phyloP scores from a whole-genome alignment of 225 moss, liverwort and hornwort species.

The Sphagnum tenellum region DNA sequence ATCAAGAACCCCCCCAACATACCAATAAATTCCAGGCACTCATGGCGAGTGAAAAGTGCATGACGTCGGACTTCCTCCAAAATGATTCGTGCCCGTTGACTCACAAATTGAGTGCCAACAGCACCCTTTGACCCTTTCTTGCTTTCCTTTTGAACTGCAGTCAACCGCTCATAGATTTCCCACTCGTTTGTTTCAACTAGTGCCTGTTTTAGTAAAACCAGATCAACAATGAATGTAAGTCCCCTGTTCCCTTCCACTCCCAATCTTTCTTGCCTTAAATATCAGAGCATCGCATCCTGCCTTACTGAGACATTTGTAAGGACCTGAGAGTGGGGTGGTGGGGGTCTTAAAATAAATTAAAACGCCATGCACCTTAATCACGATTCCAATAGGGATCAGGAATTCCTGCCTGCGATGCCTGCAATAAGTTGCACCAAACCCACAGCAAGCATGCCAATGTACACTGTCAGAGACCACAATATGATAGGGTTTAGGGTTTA shows the following conservation, averaged over 20 bases:
- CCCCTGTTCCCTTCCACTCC: not conserved
- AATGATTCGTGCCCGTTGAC: conserved; percentile 92
- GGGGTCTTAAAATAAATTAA: too few species aligned
- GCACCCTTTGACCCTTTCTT: conserved; percentile 48
- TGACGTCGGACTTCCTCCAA: conserved; percentile 79
- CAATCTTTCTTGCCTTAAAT: not conserved
- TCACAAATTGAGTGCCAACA: conserved; percentile 76
- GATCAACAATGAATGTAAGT: not conserved
- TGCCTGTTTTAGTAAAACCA: conserved; percentile 33
- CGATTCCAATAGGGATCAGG: conserved; percentile 76
- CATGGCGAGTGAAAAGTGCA: conserved; percentile 74
- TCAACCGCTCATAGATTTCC: conserved; percentile 85
- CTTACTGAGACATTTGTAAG: too few species aligned
- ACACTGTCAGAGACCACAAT: too few species aligned
- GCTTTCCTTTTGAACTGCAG: conserved; percentile 46
- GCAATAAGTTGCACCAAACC: conserved; percentile 1
- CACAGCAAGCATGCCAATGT: too few species aligned
- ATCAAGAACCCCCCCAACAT: not conserved
- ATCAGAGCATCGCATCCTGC: too few species aligned
- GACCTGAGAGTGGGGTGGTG: too few species aligned
- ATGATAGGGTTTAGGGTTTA: too few species aligned
- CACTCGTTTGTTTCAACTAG: conserved; percentile 74
- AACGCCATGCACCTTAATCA: conserved; percentile 53
- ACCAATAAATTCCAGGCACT: conserved; percentile 92
- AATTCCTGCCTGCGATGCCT: conserved; percentile 94